Evolutionary conservation across 176 grass and related monocot species (phyloP).

Genomic region (Paspalum notatum): DNA sequence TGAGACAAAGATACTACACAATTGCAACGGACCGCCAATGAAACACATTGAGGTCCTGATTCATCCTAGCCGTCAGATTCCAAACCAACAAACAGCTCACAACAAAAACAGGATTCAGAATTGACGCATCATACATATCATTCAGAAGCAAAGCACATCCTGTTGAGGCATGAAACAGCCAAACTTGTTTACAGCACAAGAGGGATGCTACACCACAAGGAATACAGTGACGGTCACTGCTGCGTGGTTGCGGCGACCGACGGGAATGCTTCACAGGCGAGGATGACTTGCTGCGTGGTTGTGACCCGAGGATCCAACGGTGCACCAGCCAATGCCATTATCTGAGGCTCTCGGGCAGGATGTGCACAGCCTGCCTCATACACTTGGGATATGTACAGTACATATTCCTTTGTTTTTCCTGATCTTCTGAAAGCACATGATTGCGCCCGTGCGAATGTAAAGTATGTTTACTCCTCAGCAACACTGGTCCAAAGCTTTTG

Average conservation of each 20-base stretch:
- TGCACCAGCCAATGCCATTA: constrained; percentile 17
- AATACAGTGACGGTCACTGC: too few relatives aligned
- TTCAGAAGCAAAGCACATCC: not conserved
- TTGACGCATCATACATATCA: not conserved
- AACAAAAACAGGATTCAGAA: not conserved
- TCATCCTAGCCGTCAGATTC: not conserved
- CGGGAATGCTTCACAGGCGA: not conserved
- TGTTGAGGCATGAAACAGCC: not conserved
- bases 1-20: too few relatives aligned
- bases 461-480: constrained; percentile 22
- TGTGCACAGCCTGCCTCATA: constrained; percentile 15
- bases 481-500: constrained; percentile 8
- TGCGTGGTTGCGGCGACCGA: too few relatives aligned
- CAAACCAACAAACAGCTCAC: not conserved
- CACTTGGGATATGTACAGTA: constrained; percentile 3
- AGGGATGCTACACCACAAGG: not conserved
- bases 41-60: not conserved
- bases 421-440: constrained; percentile 1
- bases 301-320: not conserved
- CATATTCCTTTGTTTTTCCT: not conserved
- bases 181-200: constrained; percentile 6
- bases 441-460: not conserved
- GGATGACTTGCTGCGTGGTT: not conserved
- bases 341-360: constrained; percentile 12
- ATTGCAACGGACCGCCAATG: not conserved